These are phyloP conservation scores for Metarhizium brunneum DNA, from an alignment of 2,329 filamentous ascomycete genomes.

Conservation along the genomic window DNA sequence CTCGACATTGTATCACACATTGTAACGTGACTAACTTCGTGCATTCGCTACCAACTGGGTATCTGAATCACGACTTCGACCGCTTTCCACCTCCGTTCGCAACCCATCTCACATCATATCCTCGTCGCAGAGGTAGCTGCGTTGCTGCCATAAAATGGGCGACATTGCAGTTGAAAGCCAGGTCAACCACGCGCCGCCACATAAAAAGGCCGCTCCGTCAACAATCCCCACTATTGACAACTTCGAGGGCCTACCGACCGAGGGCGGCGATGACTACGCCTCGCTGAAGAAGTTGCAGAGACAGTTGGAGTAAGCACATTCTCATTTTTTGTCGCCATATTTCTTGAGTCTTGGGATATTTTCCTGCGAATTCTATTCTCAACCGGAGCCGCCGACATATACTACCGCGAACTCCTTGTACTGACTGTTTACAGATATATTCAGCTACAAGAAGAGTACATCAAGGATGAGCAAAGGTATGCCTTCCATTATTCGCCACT, in stretches of 20 bases:
- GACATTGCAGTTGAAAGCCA: slow-evolving; percentile 81
- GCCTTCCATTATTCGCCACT: slow-evolving; percentile 3
- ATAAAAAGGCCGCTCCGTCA: slow-evolving; percentile 71
- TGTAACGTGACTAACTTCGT: not conserved
- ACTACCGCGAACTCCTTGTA: not conserved
- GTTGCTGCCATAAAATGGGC: slow-evolving; percentile 53
- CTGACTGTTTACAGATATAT: slow-evolving; percentile 57
- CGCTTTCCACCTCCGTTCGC: not conserved
- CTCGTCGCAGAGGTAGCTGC: slow-evolving; percentile 1
- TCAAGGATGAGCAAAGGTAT: slow-evolving; percentile 97
- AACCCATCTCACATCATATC: not conserved
- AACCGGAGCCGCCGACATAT: not conserved
- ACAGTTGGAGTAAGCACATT: slow-evolving; percentile 71
- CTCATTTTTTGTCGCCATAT: not conserved
- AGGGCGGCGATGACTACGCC: slow-evolving; percentile 87
- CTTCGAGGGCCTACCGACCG: slow-evolving; percentile 72
- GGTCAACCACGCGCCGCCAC: slow-evolving; percentile 61
- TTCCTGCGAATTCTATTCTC: not conserved
- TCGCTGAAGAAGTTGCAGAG: slow-evolving; percentile 93
- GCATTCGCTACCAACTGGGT: not conserved
- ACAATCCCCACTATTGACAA: slow-evolving; percentile 85
- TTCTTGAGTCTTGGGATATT: not conserved
- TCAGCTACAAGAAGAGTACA: slow-evolving; percentile 98
- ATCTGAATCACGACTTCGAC: not conserved
- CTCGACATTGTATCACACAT: not conserved